These are phyloP conservation scores for Stramenopiles sp. DNA, from an alignment of 352 stramenopile genomes.

Conservation along the genomic window DNA sequence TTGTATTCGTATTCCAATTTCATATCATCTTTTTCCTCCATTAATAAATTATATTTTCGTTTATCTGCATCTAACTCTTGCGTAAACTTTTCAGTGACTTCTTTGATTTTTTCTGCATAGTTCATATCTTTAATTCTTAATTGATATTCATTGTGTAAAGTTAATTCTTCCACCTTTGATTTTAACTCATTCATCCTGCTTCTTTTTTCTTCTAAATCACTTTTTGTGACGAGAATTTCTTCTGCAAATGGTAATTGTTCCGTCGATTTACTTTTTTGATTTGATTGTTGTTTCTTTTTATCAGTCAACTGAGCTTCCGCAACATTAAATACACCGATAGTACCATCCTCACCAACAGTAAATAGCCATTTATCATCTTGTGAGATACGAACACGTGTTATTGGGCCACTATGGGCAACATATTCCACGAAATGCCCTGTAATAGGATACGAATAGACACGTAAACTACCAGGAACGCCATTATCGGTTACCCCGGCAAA, in stretches of 20 bases:
- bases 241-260: slow-evolving; percentile 36
- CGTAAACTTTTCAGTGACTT: slow-evolving; percentile 71
- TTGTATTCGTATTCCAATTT: slow-evolving; percentile 70
- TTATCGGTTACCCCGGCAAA: slow-evolving; percentile 57
- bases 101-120: slow-evolving; percentile 83
- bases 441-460: slow-evolving; percentile 66
- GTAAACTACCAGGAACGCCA: slow-evolving; percentile 43
- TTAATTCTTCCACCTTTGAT: slow-evolving; percentile 56
- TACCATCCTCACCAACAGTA: slow-evolving; percentile 67
- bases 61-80: slow-evolving; percentile 64
- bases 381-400: slow-evolving; percentile 49
- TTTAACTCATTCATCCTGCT: slow-evolving; percentile 70
- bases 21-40: slow-evolving; percentile 63
- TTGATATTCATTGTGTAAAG: slow-evolving; percentile 79
- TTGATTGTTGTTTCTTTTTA: slow-evolving; percentile 21
- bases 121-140: slow-evolving; percentile 80
- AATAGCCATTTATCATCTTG: slow-evolving; percentile 74
- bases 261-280: slow-evolving; percentile 10
- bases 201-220: slow-evolving; percentile 73
- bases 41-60: slow-evolving; percentile 58
- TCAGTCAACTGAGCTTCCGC: slow-evolving; percentile 35
- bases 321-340: slow-evolving; percentile 29
- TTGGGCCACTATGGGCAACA: slow-evolving; percentile 41
- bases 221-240: slow-evolving; percentile 76
- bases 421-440: slow-evolving; percentile 64